phyloP scores from a whole-genome alignment of 768 basidiomycete species.

The Kwoniella dendrophila region DNA sequence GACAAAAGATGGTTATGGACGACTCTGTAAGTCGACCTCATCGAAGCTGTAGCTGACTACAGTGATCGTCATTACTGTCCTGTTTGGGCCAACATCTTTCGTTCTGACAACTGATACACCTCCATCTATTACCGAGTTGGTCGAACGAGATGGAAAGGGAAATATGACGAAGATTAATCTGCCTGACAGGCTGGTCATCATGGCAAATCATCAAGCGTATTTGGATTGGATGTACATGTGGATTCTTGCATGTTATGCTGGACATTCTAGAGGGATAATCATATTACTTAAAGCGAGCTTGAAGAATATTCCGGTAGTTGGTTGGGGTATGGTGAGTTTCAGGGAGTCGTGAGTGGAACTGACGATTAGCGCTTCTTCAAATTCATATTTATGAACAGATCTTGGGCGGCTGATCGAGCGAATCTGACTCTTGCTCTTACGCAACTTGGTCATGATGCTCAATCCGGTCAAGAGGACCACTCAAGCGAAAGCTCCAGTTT shows the following conservation, averaged over 20 bases:
- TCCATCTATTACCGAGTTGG: conserved; percentile 59
- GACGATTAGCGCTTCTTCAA: conserved; percentile 76
- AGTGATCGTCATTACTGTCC: conserved; percentile 49
- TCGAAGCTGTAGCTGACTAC: conserved; percentile 8
- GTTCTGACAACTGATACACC: conserved; percentile 50
- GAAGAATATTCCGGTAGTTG: conserved; percentile 80
- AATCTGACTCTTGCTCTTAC: conserved; percentile 70
- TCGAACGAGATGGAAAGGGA: conserved; percentile 64
- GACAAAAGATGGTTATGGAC: conserved; percentile 80
- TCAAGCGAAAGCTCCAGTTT: neutral
- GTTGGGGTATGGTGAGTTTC: conserved; percentile 67
- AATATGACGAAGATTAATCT: conserved; percentile 66
- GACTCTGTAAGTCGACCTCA: conserved; percentile 60
- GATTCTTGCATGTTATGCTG: conserved; percentile 49
- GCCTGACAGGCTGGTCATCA: conserved; percentile 77
- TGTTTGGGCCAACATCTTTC: conserved; percentile 46
- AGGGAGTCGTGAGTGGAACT: neutral
- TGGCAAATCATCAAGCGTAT: conserved; percentile 78
- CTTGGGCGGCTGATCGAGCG: conserved; percentile 80
- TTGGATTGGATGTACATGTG: conserved; percentile 71
- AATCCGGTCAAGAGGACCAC: conserved; percentile 11
- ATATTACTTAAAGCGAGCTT: conserved; percentile 92
- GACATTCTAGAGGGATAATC: conserved; percentile 67
- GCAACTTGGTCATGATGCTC: conserved; percentile 62
- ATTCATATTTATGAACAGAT: conserved; percentile 90